phyloP scores from a whole-genome alignment of 2,329 filamentous ascomycete genomes.

The Fusarium pseudoanthophilum region DNA sequence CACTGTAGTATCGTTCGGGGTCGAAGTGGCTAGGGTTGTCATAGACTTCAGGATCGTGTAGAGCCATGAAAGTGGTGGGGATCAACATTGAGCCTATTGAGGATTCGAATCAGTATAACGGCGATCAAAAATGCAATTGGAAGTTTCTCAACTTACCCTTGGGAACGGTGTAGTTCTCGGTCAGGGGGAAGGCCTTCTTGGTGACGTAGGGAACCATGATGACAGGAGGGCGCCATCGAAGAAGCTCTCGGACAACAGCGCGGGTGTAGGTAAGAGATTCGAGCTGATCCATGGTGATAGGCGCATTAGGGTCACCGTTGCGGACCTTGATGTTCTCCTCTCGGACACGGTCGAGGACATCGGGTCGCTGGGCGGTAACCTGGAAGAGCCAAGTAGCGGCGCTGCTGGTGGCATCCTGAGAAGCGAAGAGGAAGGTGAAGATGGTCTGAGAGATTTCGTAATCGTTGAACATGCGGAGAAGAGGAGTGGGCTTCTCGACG shows the following conservation, averaged over 20 bases:
- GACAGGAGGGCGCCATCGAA: slow-evolving; percentile 94
- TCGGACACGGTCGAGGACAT: slow-evolving; percentile 87
- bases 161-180: slow-evolving; percentile 86
- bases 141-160: slow-evolving; percentile 68
- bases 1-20: slow-evolving; percentile 90
- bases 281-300: slow-evolving; percentile 83
- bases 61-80: slow-evolving; percentile 87
- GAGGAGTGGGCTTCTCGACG: slow-evolving; percentile 81
- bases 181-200: slow-evolving; percentile 96
- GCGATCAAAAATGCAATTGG: not conserved
- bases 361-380: slow-evolving; percentile 91
- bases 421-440: slow-evolving; percentile 97
- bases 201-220: slow-evolving; percentile 95
- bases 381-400: slow-evolving; percentile 97
- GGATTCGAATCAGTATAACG: slow-evolving; percentile 30
- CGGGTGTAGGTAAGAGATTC: slow-evolving; percentile 91
- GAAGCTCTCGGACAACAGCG: slow-evolving; percentile 88
- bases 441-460: slow-evolving; percentile 92
- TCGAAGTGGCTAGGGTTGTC: slow-evolving; percentile 88
- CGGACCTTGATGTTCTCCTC: slow-evolving; percentile 87
- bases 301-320: slow-evolving; percentile 76
- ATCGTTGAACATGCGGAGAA: slow-evolving; percentile 88
- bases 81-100: slow-evolving; percentile 85
- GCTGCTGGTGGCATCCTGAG: slow-evolving; percentile 95
- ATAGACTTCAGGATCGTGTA: slow-evolving; percentile 94